phyloP scores from a whole-genome alignment of 495 filamentous ascomycete genomes.

The Parmelia sp. region DNA sequence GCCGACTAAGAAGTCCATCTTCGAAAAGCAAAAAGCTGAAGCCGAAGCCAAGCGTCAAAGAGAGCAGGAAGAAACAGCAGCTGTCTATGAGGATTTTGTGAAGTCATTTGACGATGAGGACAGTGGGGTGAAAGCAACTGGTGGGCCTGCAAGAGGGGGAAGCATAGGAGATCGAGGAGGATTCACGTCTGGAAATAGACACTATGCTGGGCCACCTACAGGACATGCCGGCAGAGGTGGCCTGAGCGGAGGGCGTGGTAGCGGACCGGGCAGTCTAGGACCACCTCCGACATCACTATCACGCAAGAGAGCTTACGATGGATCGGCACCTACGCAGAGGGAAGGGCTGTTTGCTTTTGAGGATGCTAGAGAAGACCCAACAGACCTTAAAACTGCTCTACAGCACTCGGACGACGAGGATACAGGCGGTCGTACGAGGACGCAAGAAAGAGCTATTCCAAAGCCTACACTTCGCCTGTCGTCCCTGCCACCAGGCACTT shows the following conservation, averaged over 20 bases:
- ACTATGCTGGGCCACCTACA: slow-evolving; percentile 47
- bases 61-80: slow-evolving; percentile 84
- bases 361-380: slow-evolving; percentile 37
- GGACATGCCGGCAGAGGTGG: slow-evolving; percentile 34
- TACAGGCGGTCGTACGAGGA: slow-evolving; percentile 38
- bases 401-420: slow-evolving; percentile 48
- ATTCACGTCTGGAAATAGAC: slow-evolving; percentile 44
- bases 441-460: slow-evolving; percentile 66
- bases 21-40: slow-evolving; percentile 88
- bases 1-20: slow-evolving; percentile 79
- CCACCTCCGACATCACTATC: slow-evolving; percentile 49
- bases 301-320: slow-evolving; percentile 49
- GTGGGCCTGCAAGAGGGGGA: slow-evolving; percentile 17
- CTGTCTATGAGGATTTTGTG: slow-evolving; percentile 84
- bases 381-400: slow-evolving; percentile 43
- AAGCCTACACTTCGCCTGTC: slow-evolving; percentile 82
- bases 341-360: slow-evolving; percentile 52
- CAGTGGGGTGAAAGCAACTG: not conserved
- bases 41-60: slow-evolving; percentile 84
- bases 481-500: slow-evolving; percentile 57
- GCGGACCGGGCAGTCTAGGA: slow-evolving; percentile 72
- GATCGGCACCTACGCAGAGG: slow-evolving; percentile 39
- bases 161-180: slow-evolving; percentile 37
- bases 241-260: slow-evolving; percentile 36
- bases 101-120: slow-evolving; percentile 80